Base-by-base conservation (phyloP, 2,329 filamentous ascomycete genomes). In the Sporothrix brunneoviolacea region DNA sequence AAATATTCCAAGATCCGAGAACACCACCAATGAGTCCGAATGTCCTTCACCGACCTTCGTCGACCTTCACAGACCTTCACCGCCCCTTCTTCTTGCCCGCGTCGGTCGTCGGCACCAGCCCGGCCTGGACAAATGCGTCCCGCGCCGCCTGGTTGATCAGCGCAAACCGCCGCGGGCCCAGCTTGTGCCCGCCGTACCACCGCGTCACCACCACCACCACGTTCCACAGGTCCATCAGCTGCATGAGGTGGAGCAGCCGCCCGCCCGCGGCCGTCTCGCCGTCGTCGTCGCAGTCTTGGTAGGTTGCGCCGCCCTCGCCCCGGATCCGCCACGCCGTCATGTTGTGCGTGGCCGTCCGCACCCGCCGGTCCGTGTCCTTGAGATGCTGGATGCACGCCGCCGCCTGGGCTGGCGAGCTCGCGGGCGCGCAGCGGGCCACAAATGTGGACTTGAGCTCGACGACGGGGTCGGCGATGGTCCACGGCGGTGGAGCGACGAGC, bases 221-320 rank as follows among this genome's bases (percentile, higher is more conserved):
- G 66, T 94, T 81, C 90, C 91, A 96, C 10, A 94, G 75, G 62
- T 91, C 88, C 88, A 96, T 96, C 54, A 95, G 70, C 71, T 96
- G 90, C 83, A 98, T 85, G 27, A 98, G 72, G 69, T 95, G 89
- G 54, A 97, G 68, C 62, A 98, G 68, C 37, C 93, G 77, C 0
- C 86, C 83, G 1, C 93, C 93, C 0, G 93, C 93, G 6, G 93
- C 93, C 22, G 87, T 87, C 74, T 98, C 93, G 3, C 93, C 93
- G 65, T 98, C 93, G 61, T 98, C 93, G 61, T 98, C 88, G 63
- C 85, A 96, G 68, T 98, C 93, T 66, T 97, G 91, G 58, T 84
- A 89, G 24, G 52, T 72, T 75, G 0, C 79, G 4, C 72, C 70
- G 51, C 72, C 75, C 0, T 79, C 80, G 2, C 27, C 19, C 27